phyloP scores from a whole-genome alignment of 257 asterid species.

The Paulownia fortunei region DNA sequence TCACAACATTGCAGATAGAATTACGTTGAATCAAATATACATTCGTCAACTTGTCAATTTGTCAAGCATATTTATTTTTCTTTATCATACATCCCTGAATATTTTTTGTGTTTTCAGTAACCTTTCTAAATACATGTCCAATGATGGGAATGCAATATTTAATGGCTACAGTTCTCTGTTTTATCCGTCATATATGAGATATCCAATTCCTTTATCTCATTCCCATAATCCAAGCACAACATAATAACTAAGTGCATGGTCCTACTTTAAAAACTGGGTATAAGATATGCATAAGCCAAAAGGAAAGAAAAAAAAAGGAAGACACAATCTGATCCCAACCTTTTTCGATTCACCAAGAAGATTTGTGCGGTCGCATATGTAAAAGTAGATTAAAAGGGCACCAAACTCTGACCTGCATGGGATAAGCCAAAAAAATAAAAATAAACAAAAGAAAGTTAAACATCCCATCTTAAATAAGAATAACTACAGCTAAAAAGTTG shows the following conservation, averaged over 20 bases:
- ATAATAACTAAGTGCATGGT: background rate
- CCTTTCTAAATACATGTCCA: background rate
- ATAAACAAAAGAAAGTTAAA: slow-evolving; percentile 21
- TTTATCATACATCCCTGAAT: background rate
- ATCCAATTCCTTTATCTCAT: background rate
- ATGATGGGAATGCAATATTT: background rate
- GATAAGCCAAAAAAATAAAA: slow-evolving; percentile 27
- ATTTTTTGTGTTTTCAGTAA: background rate
- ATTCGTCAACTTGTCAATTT: background rate
- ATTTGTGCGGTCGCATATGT: slow-evolving; percentile 87
- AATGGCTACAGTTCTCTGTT: slow-evolving; percentile 15
- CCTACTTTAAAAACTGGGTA: slow-evolving; percentile 14
- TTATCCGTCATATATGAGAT: slow-evolving; percentile 1
- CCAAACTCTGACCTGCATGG: slow-evolving; percentile 84
- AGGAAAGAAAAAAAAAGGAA: background rate
- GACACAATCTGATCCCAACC: slow-evolving; percentile 45
- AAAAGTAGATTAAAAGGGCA: slow-evolving; percentile 74
- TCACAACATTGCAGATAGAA: background rate
- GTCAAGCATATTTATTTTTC: background rate
- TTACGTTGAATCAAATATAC: background rate
- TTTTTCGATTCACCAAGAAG: slow-evolving; percentile 82
- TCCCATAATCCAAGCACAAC: background rate
- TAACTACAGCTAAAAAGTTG: slow-evolving; percentile 16
- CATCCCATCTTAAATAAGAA: slow-evolving; percentile 1
- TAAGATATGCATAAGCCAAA: background rate